A percentile compares a stretch with the other conserved stretches of the same genome.
phyloP scores from a whole-genome alignment of 2,329 filamentous ascomycete genomes.

The Xylaria sp. region DNA sequence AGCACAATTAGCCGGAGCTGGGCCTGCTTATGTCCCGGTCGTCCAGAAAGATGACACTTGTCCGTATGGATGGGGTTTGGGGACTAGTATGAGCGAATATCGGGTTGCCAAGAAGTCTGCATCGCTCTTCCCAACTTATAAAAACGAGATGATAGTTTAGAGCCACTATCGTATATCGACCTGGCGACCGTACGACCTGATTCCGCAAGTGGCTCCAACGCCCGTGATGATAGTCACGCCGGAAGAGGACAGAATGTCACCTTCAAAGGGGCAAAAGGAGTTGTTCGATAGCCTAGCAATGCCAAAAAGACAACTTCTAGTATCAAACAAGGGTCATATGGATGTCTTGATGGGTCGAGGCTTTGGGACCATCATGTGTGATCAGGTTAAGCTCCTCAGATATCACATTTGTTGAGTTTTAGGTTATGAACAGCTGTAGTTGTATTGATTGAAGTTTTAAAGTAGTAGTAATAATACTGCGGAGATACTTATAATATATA shows the following conservation, averaged over 20 bases:
- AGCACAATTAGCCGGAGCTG: constrained; percentile 12
- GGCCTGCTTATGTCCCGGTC: not conserved
- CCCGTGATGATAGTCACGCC: constrained; percentile 47
- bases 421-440: too few species aligned
- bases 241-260: constrained; percentile 47
- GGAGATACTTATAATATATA: too few species aligned
- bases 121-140: not conserved
- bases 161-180: constrained; percentile 45
- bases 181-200: constrained; percentile 42
- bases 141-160: constrained; percentile 13
- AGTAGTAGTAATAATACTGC: too few species aligned
- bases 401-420: too few species aligned
- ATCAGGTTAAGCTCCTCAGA: not conserved
- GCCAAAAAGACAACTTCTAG: not conserved
- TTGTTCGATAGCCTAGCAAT: not conserved
- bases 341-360: not conserved
- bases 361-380: not conserved
- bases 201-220: constrained; percentile 34
- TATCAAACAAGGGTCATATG: not conserved
- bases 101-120: not conserved
- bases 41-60: not conserved
- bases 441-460: too few species aligned
- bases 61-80: not conserved
- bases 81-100: not conserved
- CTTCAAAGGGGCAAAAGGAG: constrained; percentile 24